Evolutionary conservation across 305 asterid genomes (phyloP).

Genomic region (Plantago rigida): DNA sequence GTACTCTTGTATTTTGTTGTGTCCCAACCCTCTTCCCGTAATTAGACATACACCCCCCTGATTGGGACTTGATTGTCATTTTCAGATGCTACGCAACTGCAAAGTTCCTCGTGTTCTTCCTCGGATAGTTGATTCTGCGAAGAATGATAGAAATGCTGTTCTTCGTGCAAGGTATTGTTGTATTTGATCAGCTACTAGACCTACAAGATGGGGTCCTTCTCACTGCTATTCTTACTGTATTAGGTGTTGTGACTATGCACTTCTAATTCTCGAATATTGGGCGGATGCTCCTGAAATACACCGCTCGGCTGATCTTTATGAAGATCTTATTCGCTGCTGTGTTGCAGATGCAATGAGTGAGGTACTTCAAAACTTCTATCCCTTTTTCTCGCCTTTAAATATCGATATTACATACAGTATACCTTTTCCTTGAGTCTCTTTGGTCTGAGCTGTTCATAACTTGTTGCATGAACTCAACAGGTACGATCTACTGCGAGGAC

Average conservation of each 20-base stretch:
- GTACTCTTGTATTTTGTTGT: not conserved
- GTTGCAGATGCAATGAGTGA: slow-evolving; percentile 99
- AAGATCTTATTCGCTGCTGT: slow-evolving; percentile 87
- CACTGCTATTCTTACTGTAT: slow-evolving; percentile 24
- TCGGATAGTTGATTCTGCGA: slow-evolving; percentile 77
- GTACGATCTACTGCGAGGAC: slow-evolving; percentile 96
- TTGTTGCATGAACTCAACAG: slow-evolving; percentile 36
- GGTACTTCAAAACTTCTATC: slow-evolving; percentile 32
- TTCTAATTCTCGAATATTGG: slow-evolving; percentile 88
- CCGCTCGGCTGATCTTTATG: slow-evolving; percentile 89
- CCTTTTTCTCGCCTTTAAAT: no score
- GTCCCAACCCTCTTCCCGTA: slow-evolving; percentile 17
- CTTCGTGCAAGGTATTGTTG: slow-evolving; percentile 82
- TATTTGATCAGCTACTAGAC: slow-evolving; percentile 10
- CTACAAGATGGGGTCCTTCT: slow-evolving; percentile 20
- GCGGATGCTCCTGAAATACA: slow-evolving; percentile 98
- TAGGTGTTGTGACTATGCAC: slow-evolving; percentile 98
- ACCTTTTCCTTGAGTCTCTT: slow-evolving; percentile 18
- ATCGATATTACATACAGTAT: not conserved
- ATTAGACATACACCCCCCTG: slow-evolving; percentile 11
- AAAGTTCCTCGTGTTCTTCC: slow-evolving; percentile 89
- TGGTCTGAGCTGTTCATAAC: slow-evolving; percentile 23
- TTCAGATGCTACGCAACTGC: slow-evolving; percentile 92
- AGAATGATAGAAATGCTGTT: slow-evolving; percentile 81
- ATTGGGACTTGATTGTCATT: slow-evolving; percentile 24